Base-by-base conservation (phyloP, 352 stramenopile genomes). In the Phytophthora rubi region DNA sequence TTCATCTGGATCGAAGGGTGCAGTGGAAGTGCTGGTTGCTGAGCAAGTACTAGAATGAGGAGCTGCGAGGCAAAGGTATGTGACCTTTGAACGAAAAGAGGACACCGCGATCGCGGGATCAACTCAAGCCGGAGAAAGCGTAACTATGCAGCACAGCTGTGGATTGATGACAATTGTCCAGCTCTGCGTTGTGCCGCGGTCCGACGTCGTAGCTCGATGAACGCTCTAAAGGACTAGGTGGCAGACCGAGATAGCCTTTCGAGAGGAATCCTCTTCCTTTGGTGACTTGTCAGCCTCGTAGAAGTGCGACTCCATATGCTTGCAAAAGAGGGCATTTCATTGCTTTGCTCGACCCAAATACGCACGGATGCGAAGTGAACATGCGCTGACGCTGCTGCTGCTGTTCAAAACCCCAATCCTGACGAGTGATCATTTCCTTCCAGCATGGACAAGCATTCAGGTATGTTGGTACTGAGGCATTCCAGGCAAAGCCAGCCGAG, bases 1-100 rank as follows among this genome's bases (percentile, higher is more conserved):
- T 76, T 79, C 71, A 79, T 79, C 5, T 53, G 53, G 59, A 23
- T 42, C 28, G 28, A 30, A 30, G 28, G 28, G 28, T 23, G 21
- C 7, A 35, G 30, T 23, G 9, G 45, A 39, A 62, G 56, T 56
- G 58, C 4, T 62, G 28, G 4, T 9, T 26, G n/a, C 21, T 45
- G 26, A 44, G 52, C 44, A 64, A 73, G 45, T 52, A 28, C 8
- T 55, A 23, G 44, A 74, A 61, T 74, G 60, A 23, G 49, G 45
- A 68, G 65, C 44, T 30, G 23, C 39, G 55, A 54, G 53, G 59
- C 28, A 67, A 65, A n/a, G 26, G 13, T 18, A 30, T 30, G 28
- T 30, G 28, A 30, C 42, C 13, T 23, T 13, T 37, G 49, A 35
- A 30, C 49, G 10, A 37, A 47, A 30, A 30, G 16, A 51, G 18